Base-by-base conservation (phyloP, 2,329 filamentous ascomycete species). In the Ploettnerulaceae sp. region DNA sequence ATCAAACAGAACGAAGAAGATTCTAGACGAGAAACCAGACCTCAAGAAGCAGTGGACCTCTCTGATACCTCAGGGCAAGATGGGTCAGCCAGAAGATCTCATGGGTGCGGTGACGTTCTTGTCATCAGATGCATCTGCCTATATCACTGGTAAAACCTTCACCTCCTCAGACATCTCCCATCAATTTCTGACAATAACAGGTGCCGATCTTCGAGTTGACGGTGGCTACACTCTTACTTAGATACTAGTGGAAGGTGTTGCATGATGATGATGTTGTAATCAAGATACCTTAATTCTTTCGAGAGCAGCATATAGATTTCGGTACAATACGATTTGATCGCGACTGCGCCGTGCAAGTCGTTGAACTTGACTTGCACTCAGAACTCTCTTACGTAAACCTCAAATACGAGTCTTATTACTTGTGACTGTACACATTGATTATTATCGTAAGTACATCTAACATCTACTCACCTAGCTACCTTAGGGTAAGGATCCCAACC, bases 11-110 rank as follows among this genome's bases (percentile, higher is more conserved):
- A 96, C 89, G 32, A 82, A 89, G 71, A 95, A 95, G 73, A 96
- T 97, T 58, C 79, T 97, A 20, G 86, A 93, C 54, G 89, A 95
- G 50, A 94, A 95, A 67, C 89, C 90, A 15, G 88, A 93, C 45
- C 79, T 97, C 29, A 86, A 89, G 67, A 76, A 83, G 63, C 84
- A 93, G 68, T 97, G 91, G 91, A 94, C 82, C 11, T 90, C 86
- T 1, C 75, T 95, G 44, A 97, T 96, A 52, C 93, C 93, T 0
- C 82, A 88, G 63, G 91, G 89, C 48, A 91, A 91, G 71, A 95
- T 97, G 88, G 91, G 91, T 20, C 77, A 82, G 41, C 91, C 91
- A 1, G 82, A 90, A 64, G 91, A 97, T 61, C 75, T 97, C 47
- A 95, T 95, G 86, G 91, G 91, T 2, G 87, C 90, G 4, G 89